Evolutionary conservation across 176 grass and related monocot species (phyloP).

Genomic region (Triticum dicoccoides): DNA sequence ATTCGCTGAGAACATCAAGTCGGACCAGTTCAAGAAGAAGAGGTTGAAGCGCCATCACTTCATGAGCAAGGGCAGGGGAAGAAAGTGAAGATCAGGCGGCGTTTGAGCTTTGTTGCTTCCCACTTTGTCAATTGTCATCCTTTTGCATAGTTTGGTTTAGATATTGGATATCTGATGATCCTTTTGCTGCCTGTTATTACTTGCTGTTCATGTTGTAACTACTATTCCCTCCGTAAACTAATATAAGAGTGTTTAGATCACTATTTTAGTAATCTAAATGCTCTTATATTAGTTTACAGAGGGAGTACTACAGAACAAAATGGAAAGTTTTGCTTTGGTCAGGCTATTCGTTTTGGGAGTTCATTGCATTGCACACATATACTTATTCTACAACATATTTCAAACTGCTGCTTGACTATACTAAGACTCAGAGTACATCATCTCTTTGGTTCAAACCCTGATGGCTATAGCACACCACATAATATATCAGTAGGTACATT

Average conservation of each 20-base stretch:
- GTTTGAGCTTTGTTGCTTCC: neutral
- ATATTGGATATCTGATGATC: constrained; percentile 17
- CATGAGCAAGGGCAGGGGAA: constrained; percentile 48
- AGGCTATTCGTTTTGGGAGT: neutral
- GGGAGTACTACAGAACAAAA: neutral
- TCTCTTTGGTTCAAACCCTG: neutral
- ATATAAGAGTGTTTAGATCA: too few species aligned
- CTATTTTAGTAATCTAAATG: too few species aligned
- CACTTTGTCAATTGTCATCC: constrained; percentile 13
- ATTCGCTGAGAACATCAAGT: constrained; percentile 54
- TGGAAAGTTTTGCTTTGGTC: constrained; percentile 12
- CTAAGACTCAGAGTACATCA: neutral
- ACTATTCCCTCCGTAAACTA: neutral
- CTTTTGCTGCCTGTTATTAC: constrained; percentile 9
- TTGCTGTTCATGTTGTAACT: neutral
- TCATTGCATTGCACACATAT: neutral
- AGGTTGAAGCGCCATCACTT: constrained; percentile 70
- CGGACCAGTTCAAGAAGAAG: constrained; percentile 52
- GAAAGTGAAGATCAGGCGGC: constrained; percentile 12
- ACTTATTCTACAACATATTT: constrained; percentile 23
- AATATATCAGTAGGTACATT: constrained; percentile 35
- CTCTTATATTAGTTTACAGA: too few species aligned
- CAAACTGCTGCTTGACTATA: neutral
- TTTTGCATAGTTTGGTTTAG: constrained; percentile 21
- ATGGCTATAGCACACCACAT: neutral